A percentile compares a stretch with the other conserved stretches of the same genome.
Conservation (phyloP, 2,329 filamentous ascomycete species). For the Colletotrichum scovillei region DNA sequence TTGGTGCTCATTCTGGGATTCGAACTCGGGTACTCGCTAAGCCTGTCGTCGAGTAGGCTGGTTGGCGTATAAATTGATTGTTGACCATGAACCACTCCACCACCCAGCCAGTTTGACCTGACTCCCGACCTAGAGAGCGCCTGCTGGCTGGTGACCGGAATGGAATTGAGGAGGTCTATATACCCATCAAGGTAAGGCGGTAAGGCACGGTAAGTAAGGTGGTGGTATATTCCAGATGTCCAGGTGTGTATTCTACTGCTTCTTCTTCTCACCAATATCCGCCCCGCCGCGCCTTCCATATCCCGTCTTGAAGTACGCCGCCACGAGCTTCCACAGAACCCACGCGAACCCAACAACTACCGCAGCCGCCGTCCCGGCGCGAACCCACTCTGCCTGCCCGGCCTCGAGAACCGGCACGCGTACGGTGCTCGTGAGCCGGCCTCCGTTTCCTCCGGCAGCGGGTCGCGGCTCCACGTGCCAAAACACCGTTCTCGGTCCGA, state of each 20-base stretch:
- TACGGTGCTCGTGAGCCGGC: conserved; percentile 63
- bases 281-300: conserved; percentile 39
- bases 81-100: too few species aligned
- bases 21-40: too few species aligned
- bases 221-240: too few species aligned
- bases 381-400: conserved; percentile 58
- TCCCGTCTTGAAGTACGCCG: conserved; percentile 48
- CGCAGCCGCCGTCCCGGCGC: conserved; percentile 66
- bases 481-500: conserved; percentile 81
- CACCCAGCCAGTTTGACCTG: too few species aligned
- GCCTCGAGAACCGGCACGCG: conserved; percentile 75
- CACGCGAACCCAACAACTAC: conserved; percentile 76
- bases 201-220: too few species aligned
- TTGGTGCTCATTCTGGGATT: too few species aligned
- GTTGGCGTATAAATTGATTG: too few species aligned
- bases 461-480: conserved; percentile 77
- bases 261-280: conserved; percentile 33
- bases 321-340: conserved; percentile 71
- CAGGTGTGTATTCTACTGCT: neutral
- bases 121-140: too few species aligned
- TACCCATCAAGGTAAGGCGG: too few species aligned
- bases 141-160: too few species aligned
- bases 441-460: conserved; percentile 34
- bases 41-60: too few species aligned
- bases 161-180: too few species aligned